Base-by-base conservation (phyloP, 2,329 filamentous ascomycete genomes). In the Didymella segeticola region DNA sequence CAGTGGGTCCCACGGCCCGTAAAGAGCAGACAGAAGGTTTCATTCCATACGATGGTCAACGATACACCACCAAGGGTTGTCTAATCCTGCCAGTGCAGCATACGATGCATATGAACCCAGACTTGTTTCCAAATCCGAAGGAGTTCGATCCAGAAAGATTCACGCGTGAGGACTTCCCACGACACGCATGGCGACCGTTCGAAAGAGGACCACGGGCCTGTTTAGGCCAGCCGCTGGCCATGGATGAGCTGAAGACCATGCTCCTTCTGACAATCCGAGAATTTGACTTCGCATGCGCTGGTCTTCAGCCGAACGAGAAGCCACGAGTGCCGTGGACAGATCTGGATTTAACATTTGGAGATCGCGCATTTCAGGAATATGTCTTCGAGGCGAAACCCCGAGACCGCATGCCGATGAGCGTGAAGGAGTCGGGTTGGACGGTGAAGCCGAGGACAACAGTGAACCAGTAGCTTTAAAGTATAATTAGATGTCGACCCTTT, bases 201-300 rank as follows among this genome's bases (percentile, higher is more conserved):
- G 81, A 82, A 59, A 75, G 79, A 49, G 84, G 84, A 0, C 75
- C 78, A 2, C 69, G 84, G 11, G 81, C 80, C 45, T 87, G 84
- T 61, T 78, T 86, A n/a, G 83, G 83, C 1, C 81, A 85, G 65
- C 80, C 82, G 57, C 72, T 86, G 37, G 83, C 79, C 0, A 78
- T 80, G 69, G 71, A 83, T 14, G 83, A 86, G 68, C 63, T 81
- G 19, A 79, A 79, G 57, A 71, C 82, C 53, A 74, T 82, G 6
- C 67, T 86, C 23, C 78, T 79, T 3, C 77, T 83, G 65, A 79
- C 79, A 0, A 64, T 80, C 11, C 65, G 82, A 42, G 77, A 79
- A 15, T 82, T 84, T 41, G 80, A 84, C 29, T 78, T 86, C 49
- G 49, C 60, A 8, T 69, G 64, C 27, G 62, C 57, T 6, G 56